Percentiles rank a stretch among this genome's conserved stretches.
phyloP scores from a whole-genome alignment of 345 rosid species.

The Dipteronia sinensis region DNA sequence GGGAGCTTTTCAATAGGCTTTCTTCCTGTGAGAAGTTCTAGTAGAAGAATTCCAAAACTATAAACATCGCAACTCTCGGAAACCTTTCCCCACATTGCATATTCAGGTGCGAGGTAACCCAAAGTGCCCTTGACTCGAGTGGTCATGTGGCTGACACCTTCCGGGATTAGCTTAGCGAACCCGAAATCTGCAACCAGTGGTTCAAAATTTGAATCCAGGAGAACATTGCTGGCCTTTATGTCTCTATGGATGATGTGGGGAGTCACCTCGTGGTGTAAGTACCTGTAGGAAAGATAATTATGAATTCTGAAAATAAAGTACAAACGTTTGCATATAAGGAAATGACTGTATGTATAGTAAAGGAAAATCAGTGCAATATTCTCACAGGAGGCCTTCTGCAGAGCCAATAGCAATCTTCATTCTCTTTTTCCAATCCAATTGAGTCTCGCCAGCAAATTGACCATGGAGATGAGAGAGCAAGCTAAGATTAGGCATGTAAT shows the following conservation, averaged over 20 bases:
- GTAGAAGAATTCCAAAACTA: slow-evolving; percentile 81
- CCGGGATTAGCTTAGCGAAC: slow-evolving; percentile 80
- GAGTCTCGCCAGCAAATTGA: slow-evolving; percentile 50
- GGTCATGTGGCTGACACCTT: slow-evolving; percentile 75
- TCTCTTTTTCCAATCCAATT: slow-evolving; percentile 59
- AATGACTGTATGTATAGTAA: not conserved
- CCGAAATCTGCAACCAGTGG: slow-evolving; percentile 92
- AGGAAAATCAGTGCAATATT: not conserved
- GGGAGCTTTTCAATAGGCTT: slow-evolving; percentile 77
- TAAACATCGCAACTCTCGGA: slow-evolving; percentile 86
- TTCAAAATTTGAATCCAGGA: slow-evolving; percentile 72
- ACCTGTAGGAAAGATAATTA: slow-evolving; percentile 28
- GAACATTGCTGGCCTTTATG: slow-evolving; percentile 62
- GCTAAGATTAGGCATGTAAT: slow-evolving; percentile 81
- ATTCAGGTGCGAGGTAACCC: slow-evolving; percentile 88
- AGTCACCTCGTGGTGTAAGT: slow-evolving; percentile 70
- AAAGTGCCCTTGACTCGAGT: slow-evolving; percentile 71
- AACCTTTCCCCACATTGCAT: slow-evolving; percentile 82
- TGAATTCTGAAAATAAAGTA: no score
- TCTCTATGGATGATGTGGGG: slow-evolving; percentile 68
- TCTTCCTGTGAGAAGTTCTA: slow-evolving; percentile 69
- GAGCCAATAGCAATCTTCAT: slow-evolving; percentile 64
- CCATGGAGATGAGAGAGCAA: slow-evolving; percentile 72
- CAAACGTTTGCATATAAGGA: no score
- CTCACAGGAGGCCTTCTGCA: slow-evolving; percentile 67